Evolutionary conservation across 768 basidiomycete species (phyloP), one percentile per base, ranked within the genome.

Genomic region (Chiua virens): DNA sequence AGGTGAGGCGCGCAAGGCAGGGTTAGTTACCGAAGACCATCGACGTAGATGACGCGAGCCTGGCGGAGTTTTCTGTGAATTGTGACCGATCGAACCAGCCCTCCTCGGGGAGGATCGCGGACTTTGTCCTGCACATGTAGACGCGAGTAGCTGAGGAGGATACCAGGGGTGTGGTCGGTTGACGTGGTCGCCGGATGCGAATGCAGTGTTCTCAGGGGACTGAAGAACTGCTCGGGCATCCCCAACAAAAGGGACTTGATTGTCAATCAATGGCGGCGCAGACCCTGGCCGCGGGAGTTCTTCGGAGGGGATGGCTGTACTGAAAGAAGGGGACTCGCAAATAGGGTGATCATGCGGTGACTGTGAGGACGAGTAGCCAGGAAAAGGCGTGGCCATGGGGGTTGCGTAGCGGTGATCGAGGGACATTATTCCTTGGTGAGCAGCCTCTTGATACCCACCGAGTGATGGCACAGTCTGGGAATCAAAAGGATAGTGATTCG

Each of bases 81-180:
- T 66, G 51, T 65, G 63, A 11, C 63, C 64, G 63, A 65, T 65
- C 63, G 63, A 64, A 23, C 61, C 63, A 52, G 64, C 64, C 64
- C 63, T 64, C 54, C 56, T 65, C 35, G 52, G 63, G 63, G 56
- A 66, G 61, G 63, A 66, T 61, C 63, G 63, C 63, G 63, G 63
- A 65, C 63, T 65, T 66, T 50, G 64, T 10, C 60, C 48, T 52
- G 58, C n/a, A 54, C 46, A 38, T 34, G 32, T 34, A 50, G 55
- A 46, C n/a, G 27, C 11, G 45, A 50, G 53, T 22, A 39, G 14
- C 23, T 61, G 63, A 30, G 56, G 64, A 36, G 56, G 43, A 54
- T 63, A 57, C 58, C 64, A 64, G 39, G 38, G 28, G 41, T 63
- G 61, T 36, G 28, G 49, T 38, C 55, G 58, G 36, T 46, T 58